phyloP scores from a whole-genome alignment of 108 stramenopile species.

The Discostella stelligeroides region DNA sequence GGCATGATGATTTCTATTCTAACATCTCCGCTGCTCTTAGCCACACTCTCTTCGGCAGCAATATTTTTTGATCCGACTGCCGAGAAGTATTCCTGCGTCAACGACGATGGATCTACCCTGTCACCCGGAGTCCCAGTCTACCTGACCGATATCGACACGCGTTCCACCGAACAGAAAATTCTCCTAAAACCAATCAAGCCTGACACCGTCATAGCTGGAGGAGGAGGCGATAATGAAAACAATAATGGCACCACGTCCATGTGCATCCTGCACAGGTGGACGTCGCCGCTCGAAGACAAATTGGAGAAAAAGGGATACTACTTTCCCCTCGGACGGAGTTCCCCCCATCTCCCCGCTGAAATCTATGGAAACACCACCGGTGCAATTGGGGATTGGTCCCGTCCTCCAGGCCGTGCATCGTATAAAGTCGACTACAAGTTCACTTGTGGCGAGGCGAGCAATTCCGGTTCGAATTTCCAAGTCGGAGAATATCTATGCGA shows the following conservation, averaged over 20 bases:
- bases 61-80: conserved; percentile 13
- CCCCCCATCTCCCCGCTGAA: neutral
- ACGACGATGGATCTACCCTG: conserved; percentile 14
- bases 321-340: conserved; percentile 18
- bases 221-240: too few species aligned
- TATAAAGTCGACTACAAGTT: conserved; percentile 7
- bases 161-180: conserved; percentile 16
- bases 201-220: conserved; percentile 1
- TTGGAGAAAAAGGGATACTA: conserved; percentile 14
- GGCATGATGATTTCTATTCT: neutral
- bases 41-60: neutral
- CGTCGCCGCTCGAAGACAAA: neutral
- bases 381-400: conserved; percentile 25
- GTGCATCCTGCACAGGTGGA: conserved; percentile 42
- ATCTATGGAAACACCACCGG: neutral
- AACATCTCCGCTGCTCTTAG: neutral
- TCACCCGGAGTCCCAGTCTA: conserved; percentile 24
- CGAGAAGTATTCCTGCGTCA: conserved; percentile 14
- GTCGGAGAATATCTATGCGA: conserved; percentile 39
- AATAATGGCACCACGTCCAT: conserved; percentile 13
- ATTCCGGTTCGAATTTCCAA: conserved; percentile 32
- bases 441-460: conserved; percentile 24
- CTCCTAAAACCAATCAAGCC: conserved; percentile 18
- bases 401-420: conserved; percentile 20
- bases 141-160: conserved; percentile 20